A percentile compares a stretch with the other conserved stretches of the same genome.
Conservation (phyloP, 352 stramenopile species). For the Globisporangium perplexum region DNA sequence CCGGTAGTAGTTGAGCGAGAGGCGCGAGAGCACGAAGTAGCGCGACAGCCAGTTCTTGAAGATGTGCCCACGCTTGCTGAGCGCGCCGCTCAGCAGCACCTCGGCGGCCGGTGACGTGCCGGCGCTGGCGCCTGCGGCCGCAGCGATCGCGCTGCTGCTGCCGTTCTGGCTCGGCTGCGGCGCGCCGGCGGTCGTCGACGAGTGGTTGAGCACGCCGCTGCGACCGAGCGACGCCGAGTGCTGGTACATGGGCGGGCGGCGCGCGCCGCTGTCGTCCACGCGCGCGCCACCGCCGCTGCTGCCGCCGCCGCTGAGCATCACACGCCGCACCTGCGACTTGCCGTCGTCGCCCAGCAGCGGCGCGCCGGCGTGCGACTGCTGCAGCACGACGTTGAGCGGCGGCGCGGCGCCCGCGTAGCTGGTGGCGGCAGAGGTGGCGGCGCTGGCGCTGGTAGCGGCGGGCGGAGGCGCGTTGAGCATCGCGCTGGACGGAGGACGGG, state of each 20-base stretch:
- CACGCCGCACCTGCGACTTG: constrained; percentile 8
- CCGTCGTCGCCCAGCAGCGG: constrained; percentile 11
- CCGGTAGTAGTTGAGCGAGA: constrained; percentile 61
- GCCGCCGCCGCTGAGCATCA: constrained; percentile 3
- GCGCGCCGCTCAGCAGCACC: constrained; percentile 47
- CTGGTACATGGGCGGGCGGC: background rate
- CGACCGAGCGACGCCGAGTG: background rate
- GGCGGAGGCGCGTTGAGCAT: background rate
- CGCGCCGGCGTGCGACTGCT: constrained; percentile 10
- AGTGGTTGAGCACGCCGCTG: background rate
- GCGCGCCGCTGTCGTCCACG: background rate
- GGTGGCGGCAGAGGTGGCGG: background rate
- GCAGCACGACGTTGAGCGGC: constrained; percentile 13
- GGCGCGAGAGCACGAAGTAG: constrained; percentile 60
- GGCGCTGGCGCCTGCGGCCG: background rate
- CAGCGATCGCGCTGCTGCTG: background rate
- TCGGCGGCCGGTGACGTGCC: too few relatives aligned
- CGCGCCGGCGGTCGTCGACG: background rate
- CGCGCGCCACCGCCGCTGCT: too few relatives aligned
- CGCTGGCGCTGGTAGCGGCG: too few relatives aligned
- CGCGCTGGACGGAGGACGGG: too few relatives aligned
- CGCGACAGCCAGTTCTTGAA: constrained; percentile 71
- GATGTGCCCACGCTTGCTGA: constrained; percentile 69
- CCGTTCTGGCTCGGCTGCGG: background rate
- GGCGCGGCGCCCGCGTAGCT: constrained; percentile 7